Conservation (phyloP, 2,329 filamentous ascomycete species). For the Venturiaceae sp. region DNA sequence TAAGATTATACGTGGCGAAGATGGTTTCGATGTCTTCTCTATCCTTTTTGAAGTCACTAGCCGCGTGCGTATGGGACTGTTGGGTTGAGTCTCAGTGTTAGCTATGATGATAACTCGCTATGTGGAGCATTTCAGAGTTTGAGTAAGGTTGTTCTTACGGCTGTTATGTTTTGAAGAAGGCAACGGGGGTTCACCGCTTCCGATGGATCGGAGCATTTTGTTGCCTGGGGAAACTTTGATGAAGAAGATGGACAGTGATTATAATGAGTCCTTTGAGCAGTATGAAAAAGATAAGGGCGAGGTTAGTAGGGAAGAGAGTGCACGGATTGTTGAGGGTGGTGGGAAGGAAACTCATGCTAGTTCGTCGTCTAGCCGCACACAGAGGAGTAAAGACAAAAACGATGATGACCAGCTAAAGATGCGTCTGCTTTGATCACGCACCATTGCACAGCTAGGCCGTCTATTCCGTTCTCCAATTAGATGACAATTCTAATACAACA, state of each 20-base stretch:
- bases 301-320: not conserved
- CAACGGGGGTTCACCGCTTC: conserved; percentile 20
- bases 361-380: not conserved
- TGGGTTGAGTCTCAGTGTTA: conserved; percentile 49
- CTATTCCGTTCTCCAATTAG: too few relatives aligned
- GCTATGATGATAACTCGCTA: conserved; percentile 45
- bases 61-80: conserved; percentile 53
- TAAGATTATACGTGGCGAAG: conserved; percentile 35
- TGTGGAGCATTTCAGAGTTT: conserved; percentile 43
- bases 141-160: conserved; percentile 49
- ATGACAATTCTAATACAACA: too few relatives aligned
- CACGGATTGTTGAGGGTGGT: not conserved
- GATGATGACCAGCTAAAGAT: too few relatives aligned
- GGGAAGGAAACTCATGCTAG: not conserved
- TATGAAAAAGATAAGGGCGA: not conserved
- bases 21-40: conserved; percentile 19
- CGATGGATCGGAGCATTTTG: conserved; percentile 21
- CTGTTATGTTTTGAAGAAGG: conserved; percentile 40
- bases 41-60: conserved; percentile 47
- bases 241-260: conserved; percentile 22
- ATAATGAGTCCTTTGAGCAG: conserved; percentile 6
- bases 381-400: too few relatives aligned
- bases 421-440: too few relatives aligned
- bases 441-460: too few relatives aligned
- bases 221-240: conserved; percentile 23